Conservation (phyloP, 345 rosid genomes). For the Eucalyptus guilfoylei region DNA sequence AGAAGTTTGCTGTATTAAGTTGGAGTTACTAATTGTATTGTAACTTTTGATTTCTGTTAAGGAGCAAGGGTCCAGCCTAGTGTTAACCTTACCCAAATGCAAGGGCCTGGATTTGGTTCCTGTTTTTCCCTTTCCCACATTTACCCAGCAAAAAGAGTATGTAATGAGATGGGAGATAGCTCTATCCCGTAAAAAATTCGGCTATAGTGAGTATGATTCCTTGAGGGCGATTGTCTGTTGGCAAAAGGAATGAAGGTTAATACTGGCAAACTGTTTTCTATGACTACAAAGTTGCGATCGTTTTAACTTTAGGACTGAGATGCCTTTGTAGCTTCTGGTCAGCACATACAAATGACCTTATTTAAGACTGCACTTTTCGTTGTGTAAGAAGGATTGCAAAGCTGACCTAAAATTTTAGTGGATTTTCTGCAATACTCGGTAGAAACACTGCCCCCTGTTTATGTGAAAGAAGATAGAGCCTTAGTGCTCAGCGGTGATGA, state of each 20-base stretch:
- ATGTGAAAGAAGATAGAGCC: neutral
- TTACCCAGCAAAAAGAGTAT: neutral
- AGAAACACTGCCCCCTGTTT: neutral
- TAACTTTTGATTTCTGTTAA: neutral
- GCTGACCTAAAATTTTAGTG: neutral
- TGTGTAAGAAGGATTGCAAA: neutral
- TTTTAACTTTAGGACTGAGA: neutral
- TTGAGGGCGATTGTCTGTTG: neutral
- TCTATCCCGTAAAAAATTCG: neutral
- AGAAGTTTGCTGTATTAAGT: neutral
- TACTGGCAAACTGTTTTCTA: neutral
- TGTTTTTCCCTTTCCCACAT: neutral
- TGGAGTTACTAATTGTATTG: neutral
- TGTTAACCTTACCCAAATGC: neutral
- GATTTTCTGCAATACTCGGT: neutral
- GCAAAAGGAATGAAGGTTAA: neutral
- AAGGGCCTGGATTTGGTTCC: neutral
- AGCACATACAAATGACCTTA: neutral
- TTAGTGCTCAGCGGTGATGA: neutral
- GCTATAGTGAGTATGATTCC: neutral
- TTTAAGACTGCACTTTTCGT: neutral
- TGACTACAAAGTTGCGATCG: neutral
- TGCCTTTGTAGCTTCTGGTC: neutral
- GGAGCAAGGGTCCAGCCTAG: neutral
- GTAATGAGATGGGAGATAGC: neutral